A percentile compares a stretch with the other conserved stretches of the same genome.
phyloP scores from a whole-genome alignment of 192 early-diverging fungal species.

The Phycomyces nitens region DNA sequence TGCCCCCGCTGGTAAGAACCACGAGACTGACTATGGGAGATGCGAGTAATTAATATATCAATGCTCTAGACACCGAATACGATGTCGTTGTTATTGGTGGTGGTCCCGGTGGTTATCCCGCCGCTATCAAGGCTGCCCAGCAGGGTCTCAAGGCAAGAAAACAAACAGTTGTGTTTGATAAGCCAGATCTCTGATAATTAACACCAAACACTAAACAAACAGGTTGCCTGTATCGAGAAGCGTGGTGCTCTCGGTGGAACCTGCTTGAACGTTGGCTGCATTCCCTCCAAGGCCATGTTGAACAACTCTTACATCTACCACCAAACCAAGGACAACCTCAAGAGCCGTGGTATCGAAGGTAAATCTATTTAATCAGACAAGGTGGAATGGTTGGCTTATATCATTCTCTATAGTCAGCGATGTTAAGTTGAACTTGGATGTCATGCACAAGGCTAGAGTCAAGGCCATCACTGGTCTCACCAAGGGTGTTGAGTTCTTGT shows the following conservation, averaged over 20 bases:
- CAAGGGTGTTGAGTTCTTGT: slow-evolving; percentile 87
- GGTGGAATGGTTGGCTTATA: background rate
- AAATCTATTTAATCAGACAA: background rate
- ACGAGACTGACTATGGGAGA: background rate
- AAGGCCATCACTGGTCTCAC: slow-evolving; percentile 86
- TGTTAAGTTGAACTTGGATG: slow-evolving; percentile 79
- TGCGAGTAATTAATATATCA: background rate
- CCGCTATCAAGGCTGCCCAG: slow-evolving; percentile 98
- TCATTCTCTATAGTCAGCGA: slow-evolving; percentile 56
- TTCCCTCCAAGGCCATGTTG: slow-evolving; percentile 98
- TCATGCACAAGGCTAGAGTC: slow-evolving; percentile 90
- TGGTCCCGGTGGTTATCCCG: slow-evolving; percentile 97
- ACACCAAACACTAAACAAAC: too few species aligned
- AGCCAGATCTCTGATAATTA: background rate
- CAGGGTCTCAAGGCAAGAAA: slow-evolving; percentile 86
- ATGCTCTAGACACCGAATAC: slow-evolving; percentile 46
- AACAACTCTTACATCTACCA: slow-evolving; percentile 99
- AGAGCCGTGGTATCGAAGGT: slow-evolving; percentile 91
- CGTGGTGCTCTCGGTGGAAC: slow-evolving; percentile 95
- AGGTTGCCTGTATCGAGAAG: slow-evolving; percentile 96
- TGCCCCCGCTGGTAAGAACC: slow-evolving; percentile 30
- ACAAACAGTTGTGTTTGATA: too few species aligned
- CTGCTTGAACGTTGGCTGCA: slow-evolving; percentile 98
- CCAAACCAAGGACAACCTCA: slow-evolving; percentile 86
- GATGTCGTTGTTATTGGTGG: slow-evolving; percentile 89